Percentiles rank a stretch among this genome's conserved stretches.
These are phyloP conservation scores for Kockiozyma suomiensis DNA, from an alignment of 805 yeast species.

Conservation along the genomic window DNA sequence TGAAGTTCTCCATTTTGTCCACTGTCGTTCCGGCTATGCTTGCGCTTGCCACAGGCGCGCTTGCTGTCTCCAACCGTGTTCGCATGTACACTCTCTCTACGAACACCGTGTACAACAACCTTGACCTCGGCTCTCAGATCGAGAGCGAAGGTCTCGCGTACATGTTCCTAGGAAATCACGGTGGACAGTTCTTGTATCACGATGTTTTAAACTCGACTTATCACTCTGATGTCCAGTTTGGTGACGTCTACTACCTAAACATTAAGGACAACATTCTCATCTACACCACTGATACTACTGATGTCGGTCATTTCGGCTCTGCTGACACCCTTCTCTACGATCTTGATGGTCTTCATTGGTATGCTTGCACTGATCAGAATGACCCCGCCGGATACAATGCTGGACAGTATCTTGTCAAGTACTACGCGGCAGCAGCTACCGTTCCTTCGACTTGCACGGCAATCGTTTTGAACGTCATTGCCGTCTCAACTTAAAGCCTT, in stretches of 20 bases:
- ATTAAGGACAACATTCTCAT: neutral
- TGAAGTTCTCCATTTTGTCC: neutral
- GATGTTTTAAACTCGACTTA: neutral
- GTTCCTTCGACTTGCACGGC: neutral
- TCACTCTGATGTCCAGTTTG: neutral
- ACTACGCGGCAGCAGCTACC: neutral
- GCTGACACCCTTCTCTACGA: neutral
- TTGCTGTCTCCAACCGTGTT: neutral
- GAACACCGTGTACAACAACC: neutral
- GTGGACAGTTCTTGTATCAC: neutral
- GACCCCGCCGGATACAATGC: neutral
- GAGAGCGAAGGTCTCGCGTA: neutral
- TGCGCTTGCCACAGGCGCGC: neutral
- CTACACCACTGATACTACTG: neutral
- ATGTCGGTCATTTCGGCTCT: neutral
- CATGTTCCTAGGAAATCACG: neutral
- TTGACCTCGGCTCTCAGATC: neutral
- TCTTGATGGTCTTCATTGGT: neutral
- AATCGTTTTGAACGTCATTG: neutral
- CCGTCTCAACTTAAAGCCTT: neutral
- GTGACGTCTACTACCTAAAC: neutral
- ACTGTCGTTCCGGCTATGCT: neutral
- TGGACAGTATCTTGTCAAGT: neutral
- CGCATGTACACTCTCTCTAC: neutral
- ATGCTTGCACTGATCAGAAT: constrained; percentile 1